phyloP scores from a whole-genome alignment of 345 rosid species.

The Gossypium raimondii region DNA sequence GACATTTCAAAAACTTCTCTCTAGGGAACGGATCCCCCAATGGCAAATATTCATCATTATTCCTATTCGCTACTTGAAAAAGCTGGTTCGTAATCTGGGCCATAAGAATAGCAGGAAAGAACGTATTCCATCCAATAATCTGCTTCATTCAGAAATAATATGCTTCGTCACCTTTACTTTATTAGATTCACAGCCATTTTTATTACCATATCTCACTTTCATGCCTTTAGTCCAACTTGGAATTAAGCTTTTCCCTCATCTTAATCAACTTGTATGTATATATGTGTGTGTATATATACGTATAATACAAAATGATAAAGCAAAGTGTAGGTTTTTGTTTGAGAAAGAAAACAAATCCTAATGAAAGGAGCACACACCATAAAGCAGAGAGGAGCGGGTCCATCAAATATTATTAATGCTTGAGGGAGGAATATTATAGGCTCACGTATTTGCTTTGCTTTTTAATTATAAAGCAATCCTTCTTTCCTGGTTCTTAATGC shows the following conservation, averaged over 20 bases:
- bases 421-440: background rate
- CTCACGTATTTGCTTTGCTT: background rate
- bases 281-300: no score
- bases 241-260: background rate
- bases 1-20: no score
- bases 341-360: background rate
- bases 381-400: background rate
- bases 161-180: conserved; percentile 4
- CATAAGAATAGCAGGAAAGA: background rate
- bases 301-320: background rate
- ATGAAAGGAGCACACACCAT: background rate
- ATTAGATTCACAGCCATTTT: background rate
- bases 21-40: no score
- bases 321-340: background rate
- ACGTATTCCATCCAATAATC: background rate
- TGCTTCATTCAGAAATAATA: background rate
- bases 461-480: background rate
- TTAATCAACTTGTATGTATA: conserved; percentile 11
- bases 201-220: conserved; percentile 14
- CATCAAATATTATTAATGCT: background rate
- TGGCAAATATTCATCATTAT: no score
- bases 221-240: conserved; percentile 22
- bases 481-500: background rate
- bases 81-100: no score
- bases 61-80: no score